phyloP scores from a whole-genome alignment of 148 eudicot genomes.

The Oxyria digyna region DNA sequence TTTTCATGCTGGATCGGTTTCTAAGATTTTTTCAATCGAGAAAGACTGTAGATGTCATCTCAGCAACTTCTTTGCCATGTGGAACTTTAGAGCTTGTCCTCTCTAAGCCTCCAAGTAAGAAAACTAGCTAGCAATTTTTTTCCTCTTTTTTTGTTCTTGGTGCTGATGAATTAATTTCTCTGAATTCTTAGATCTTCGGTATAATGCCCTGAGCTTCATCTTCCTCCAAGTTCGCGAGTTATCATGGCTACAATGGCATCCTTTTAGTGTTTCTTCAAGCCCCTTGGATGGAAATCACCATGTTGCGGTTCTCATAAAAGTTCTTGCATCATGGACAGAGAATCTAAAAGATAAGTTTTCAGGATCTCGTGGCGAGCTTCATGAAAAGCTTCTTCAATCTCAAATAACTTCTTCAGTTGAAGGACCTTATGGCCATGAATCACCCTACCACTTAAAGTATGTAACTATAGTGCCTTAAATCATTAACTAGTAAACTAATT shows the following conservation, averaged over 20 bases:
- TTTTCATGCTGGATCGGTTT: slow-evolving; percentile 51
- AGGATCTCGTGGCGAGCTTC: slow-evolving; percentile 18
- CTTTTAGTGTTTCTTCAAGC: slow-evolving; percentile 8
- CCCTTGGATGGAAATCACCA: slow-evolving; percentile 5
- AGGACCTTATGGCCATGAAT: slow-evolving; percentile 87
- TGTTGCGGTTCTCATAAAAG: slow-evolving; percentile 6
- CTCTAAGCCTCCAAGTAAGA: slow-evolving; percentile 10
- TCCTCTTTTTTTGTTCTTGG: not conserved
- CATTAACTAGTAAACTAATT: not conserved
- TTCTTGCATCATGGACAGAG: slow-evolving; percentile 9
- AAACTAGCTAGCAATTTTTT: not conserved
- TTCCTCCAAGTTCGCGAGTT: slow-evolving; percentile 11
- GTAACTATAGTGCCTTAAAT: slow-evolving; percentile 5
- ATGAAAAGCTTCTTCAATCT: slow-evolving; percentile 18
- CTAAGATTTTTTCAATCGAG: slow-evolving; percentile 43
- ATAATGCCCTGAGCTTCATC: slow-evolving; percentile 9
- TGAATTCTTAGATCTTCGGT: slow-evolving; percentile 8
- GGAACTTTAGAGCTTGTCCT: slow-evolving; percentile 5
- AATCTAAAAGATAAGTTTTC: slow-evolving; percentile 18
- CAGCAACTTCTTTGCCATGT: slow-evolving; percentile 6
- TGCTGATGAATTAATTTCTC: not conserved
- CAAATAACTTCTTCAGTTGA: slow-evolving; percentile 59
- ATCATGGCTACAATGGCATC: slow-evolving; percentile 8
- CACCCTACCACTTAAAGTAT: slow-evolving; percentile 61
- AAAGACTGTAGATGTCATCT: slow-evolving; percentile 13